phyloP scores from a whole-genome alignment of 164 flowering plant genomes.

The Sedum album region DNA sequence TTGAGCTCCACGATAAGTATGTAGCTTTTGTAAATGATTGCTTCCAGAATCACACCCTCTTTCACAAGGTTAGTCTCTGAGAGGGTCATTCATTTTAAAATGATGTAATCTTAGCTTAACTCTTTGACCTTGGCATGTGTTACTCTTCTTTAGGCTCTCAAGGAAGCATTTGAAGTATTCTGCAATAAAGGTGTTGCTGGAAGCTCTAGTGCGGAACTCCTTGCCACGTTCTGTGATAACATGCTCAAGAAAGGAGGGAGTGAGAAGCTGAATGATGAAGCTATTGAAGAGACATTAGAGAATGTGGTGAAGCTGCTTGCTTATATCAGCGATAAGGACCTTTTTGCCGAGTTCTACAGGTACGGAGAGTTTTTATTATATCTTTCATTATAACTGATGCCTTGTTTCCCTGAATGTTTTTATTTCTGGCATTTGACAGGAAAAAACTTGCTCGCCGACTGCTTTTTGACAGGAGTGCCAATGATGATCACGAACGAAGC shows the following conservation, averaged over 20 bases:
- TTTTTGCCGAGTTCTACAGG: constrained; percentile 94
- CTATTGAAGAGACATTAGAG: constrained; percentile 86
- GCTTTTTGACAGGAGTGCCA: constrained; percentile 87
- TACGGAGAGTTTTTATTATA: constrained; percentile 15
- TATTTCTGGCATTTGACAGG: constrained; percentile 27
- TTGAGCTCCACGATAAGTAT: constrained; percentile 91
- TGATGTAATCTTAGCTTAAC: not conserved
- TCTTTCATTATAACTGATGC: not conserved
- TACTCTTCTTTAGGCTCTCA: constrained; percentile 53
- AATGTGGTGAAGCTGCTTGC: constrained; percentile 93
- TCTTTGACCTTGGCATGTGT: not conserved
- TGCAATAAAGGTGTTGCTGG: constrained; percentile 93
- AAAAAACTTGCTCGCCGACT: constrained; percentile 90
- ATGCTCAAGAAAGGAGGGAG: constrained; percentile 91
- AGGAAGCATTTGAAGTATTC: constrained; percentile 88
- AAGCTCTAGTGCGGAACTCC: constrained; percentile 78
- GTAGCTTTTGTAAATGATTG: constrained; percentile 68
- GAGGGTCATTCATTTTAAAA: not conserved
- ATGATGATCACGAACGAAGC: constrained; percentile 92
- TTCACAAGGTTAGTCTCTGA: constrained; percentile 63
- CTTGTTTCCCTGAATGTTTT: not conserved
- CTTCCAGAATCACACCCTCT: constrained; percentile 74
- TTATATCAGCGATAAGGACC: constrained; percentile 86
- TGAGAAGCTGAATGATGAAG: constrained; percentile 93
- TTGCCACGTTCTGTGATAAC: constrained; percentile 95